Conservation (phyloP, 169 alveolate genomes). For the Miamiensis avidus region DNA sequence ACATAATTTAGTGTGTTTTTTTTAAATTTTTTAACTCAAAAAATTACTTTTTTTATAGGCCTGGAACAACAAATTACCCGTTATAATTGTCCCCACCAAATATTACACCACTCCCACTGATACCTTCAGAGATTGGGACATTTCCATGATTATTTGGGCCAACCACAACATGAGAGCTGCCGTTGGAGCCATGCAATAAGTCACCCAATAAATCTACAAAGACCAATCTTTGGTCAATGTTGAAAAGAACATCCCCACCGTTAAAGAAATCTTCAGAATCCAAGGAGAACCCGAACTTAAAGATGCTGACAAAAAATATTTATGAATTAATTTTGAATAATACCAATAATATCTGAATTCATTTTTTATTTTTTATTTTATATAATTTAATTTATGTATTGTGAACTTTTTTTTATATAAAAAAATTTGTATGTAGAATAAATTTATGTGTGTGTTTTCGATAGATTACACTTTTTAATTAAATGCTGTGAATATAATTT, state of each 20-base stretch:
- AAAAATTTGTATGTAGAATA: too few species aligned
- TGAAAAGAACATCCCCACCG: conserved; percentile 50
- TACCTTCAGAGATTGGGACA: conserved; percentile 66
- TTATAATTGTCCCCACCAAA: conserved; percentile 74
- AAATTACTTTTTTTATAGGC: conserved; percentile 8
- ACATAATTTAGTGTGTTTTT: neutral
- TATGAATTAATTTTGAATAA: too few species aligned
- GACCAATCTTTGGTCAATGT: conserved; percentile 51
- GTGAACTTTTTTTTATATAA: too few species aligned
- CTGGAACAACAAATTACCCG: conserved; percentile 64
- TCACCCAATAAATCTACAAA: conserved; percentile 56
- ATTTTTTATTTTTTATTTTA: too few species aligned
- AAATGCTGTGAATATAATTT: too few species aligned
- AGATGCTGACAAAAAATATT: conserved; percentile 49
- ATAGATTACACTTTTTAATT: too few species aligned
- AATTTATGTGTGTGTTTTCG: too few species aligned
- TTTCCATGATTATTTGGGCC: conserved; percentile 70
- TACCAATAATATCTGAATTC: too few species aligned
- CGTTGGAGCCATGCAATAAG: conserved; percentile 61
- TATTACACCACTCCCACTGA: conserved; percentile 66
- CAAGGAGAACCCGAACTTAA: conserved; percentile 45
- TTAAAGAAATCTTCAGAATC: conserved; percentile 64
- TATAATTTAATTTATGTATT: too few species aligned
- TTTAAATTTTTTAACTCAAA: too few species aligned
- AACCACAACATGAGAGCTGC: conserved; percentile 71